phyloP scores from a whole-genome alignment of 176 grass and related monocot genomes.

The Phyllostachys edulis region DNA sequence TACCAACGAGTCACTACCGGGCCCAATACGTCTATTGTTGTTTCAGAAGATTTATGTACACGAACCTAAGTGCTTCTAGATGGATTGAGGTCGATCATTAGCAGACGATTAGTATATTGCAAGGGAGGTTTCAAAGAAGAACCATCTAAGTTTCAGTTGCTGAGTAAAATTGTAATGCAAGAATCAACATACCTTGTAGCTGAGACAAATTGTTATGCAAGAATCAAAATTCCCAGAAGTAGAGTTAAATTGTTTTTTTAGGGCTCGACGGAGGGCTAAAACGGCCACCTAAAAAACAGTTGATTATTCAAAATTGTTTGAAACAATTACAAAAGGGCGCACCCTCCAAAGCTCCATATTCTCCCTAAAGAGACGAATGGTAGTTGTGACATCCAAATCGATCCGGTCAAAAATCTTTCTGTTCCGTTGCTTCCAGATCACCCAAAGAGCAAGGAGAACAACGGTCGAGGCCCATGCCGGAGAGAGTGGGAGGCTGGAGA shows the following conservation, averaged over 20 bases:
- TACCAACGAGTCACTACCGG: neutral
- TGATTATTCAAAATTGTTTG: too few species aligned
- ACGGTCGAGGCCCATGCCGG: too few species aligned
- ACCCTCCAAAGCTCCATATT: too few species aligned
- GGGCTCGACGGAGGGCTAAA: too few species aligned
- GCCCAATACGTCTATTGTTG: neutral
- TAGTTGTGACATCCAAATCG: too few species aligned
- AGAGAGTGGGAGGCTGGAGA: too few species aligned
- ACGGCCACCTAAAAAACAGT: too few species aligned
- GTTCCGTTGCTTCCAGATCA: too few species aligned
- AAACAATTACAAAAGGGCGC: too few species aligned
- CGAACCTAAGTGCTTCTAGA: neutral
- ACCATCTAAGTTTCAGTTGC: neutral
- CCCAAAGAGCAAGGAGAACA: too few species aligned
- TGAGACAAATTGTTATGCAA: neutral
- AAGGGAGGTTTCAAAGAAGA: neutral
- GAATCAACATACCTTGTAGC: neutral
- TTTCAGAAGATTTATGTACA: constrained; percentile 2
- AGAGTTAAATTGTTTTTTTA: neutral
- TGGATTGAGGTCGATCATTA: neutral
- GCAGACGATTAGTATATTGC: neutral
- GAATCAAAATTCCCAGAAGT: neutral
- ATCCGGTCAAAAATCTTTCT: too few species aligned
- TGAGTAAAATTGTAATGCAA: neutral
- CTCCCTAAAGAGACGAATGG: too few species aligned